Evolutionary conservation across 331 rosid species (phyloP).

Genomic region (Acacia concinna): DNA sequence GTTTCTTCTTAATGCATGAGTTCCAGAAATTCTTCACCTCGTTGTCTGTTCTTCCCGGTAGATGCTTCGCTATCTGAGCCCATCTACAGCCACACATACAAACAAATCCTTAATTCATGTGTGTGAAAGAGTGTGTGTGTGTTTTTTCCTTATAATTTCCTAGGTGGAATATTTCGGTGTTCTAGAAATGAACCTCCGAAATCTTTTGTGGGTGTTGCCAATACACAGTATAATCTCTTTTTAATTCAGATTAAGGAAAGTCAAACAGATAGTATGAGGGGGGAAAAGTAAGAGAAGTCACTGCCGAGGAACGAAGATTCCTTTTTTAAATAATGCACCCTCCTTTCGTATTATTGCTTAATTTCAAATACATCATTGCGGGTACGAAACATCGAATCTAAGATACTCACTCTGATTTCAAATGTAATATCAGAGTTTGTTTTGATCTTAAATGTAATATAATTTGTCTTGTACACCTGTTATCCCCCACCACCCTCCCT

Average conservation of each 20-base stretch:
- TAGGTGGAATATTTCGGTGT: not conserved
- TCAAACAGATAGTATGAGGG: not conserved
- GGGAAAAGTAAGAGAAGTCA: not conserved
- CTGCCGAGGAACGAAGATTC: not conserved
- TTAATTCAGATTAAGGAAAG: not conserved
- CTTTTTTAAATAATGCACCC: not conserved
- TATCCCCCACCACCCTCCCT: too few relatives aligned
- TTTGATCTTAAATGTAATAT: not conserved
- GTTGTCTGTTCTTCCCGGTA: conserved; percentile 85
- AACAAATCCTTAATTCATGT: not conserved
- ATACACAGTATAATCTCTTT: not conserved
- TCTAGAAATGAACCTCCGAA: not conserved
- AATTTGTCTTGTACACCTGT: too few relatives aligned
- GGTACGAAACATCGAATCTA: not conserved
- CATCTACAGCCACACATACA: conserved; percentile 42
- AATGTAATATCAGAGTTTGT: too few relatives aligned
- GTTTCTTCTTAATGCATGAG: conserved; percentile 75
- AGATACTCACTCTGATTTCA: too few relatives aligned
- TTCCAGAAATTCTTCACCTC: conserved; percentile 93
- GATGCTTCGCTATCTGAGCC: conserved; percentile 84
- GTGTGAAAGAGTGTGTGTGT: not conserved
- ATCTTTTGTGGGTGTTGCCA: not conserved
- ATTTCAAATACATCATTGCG: not conserved
- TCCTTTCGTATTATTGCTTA: not conserved
- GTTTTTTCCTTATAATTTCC: not conserved